Conservation (phyloP, 1,284 basidiomycete genomes). For the Marasmius tenuissimus region DNA sequence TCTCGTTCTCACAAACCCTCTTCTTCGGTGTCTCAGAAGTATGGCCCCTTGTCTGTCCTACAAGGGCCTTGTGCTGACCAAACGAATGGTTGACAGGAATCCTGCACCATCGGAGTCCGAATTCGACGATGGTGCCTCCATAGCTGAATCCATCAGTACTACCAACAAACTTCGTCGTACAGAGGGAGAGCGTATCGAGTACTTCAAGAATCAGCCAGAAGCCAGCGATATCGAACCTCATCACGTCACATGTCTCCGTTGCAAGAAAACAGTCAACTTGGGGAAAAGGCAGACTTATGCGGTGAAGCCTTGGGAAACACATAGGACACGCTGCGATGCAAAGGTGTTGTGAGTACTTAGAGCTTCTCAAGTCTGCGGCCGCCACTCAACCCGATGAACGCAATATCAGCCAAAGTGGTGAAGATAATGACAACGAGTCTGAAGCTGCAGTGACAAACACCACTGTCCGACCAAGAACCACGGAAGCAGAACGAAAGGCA, state of each 20-base stretch:
- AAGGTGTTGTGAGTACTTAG: slow-evolving; percentile 19
- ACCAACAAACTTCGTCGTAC: slow-evolving; percentile 45
- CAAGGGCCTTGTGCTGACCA: not conserved
- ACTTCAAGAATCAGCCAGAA: slow-evolving; percentile 57
- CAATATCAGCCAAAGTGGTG: not conserved
- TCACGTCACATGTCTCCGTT: slow-evolving; percentile 54
- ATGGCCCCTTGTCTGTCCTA: not conserved
- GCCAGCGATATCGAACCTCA: slow-evolving; percentile 54
- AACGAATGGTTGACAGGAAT: not conserved
- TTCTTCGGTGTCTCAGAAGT: slow-evolving; percentile 9
- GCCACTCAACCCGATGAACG: not conserved
- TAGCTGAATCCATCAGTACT: slow-evolving; percentile 46
- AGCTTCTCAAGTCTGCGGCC: not conserved
- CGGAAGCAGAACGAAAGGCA: slow-evolving; percentile 48
- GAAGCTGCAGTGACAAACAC: slow-evolving; percentile 26
- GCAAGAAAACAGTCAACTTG: slow-evolving; percentile 52
- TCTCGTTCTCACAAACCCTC: slow-evolving; percentile 17
- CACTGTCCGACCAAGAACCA: slow-evolving; percentile 19
- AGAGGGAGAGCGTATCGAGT: slow-evolving; percentile 59
- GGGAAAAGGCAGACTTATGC: slow-evolving; percentile 53
- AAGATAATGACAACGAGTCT: slow-evolving; percentile 21
- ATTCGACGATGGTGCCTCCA: slow-evolving; percentile 44
- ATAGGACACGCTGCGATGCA: slow-evolving; percentile 51
- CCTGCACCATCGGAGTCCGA: slow-evolving; percentile 31
- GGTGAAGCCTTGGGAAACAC: slow-evolving; percentile 58